A percentile compares a stretch with the other conserved stretches of the same genome.
Conservation (phyloP, 2,329 filamentous ascomycete species). For the Pseudofabraea citricarpa region DNA sequence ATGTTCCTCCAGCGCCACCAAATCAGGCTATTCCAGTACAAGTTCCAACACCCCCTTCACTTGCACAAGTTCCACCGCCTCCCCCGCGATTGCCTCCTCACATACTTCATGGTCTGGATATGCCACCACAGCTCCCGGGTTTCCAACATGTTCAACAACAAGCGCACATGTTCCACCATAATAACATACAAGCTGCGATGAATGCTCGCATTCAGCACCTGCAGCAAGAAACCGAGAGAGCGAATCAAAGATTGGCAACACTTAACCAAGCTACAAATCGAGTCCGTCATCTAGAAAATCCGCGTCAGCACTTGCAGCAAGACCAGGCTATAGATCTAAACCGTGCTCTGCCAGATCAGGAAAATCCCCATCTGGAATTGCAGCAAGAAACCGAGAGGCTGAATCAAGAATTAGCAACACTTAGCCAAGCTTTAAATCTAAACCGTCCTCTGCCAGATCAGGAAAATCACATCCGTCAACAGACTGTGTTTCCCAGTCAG, state of each 20-base stretch:
- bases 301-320: background rate
- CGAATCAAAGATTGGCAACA: background rate
- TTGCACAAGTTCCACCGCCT: slow-evolving; percentile 1
- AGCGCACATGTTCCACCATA: slow-evolving; percentile 11
- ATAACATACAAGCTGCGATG: slow-evolving; percentile 2
- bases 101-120: slow-evolving; percentile 1
- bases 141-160: slow-evolving; percentile 22
- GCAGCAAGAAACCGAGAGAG: slow-evolving; percentile 1
- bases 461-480: too few species aligned
- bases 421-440: background rate
- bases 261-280: background rate
- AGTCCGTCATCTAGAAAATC: too few species aligned
- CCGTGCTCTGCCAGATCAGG: too few species aligned
- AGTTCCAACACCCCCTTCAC: background rate
- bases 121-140: slow-evolving; percentile 19
- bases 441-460: too few species aligned
- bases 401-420: background rate
- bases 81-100: slow-evolving; percentile 4
- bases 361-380: background rate
- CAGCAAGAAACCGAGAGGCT: slow-evolving; percentile 1
- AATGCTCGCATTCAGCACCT: background rate
- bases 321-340: too few species aligned
- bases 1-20: slow-evolving; percentile 6
- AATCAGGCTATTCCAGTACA: slow-evolving; percentile 1
- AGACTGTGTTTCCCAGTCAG: too few species aligned